Conservation (phyloP, 179 eudicot genomes). For the Drosera spatulata region DNA sequence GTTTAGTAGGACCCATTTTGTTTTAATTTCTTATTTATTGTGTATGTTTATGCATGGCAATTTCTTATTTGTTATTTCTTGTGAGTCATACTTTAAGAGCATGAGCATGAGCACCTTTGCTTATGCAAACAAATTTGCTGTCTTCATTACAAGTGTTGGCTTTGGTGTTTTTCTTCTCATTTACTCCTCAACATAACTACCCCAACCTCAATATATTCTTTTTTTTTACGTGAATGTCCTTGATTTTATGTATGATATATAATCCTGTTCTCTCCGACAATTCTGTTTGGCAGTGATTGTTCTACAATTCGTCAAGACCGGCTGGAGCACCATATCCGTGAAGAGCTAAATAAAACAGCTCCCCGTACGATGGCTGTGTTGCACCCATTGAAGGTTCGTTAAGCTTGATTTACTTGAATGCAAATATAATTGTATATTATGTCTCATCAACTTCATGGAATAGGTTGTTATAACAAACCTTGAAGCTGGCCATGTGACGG, state of each 20-base stretch:
- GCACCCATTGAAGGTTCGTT: slow-evolving; percentile 70
- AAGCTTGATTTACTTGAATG: slow-evolving; percentile 6
- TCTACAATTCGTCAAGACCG: slow-evolving; percentile 71
- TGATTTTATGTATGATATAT: neutral
- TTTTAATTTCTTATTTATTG: no score
- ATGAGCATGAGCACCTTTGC: no score
- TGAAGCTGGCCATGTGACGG: slow-evolving; percentile 51
- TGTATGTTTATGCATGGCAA: no score
- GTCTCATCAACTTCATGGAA: slow-evolving; percentile 7
- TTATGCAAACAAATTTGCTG: no score
- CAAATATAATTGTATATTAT: neutral
- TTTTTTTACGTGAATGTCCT: no score
- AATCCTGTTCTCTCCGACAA: neutral
- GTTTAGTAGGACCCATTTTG: no score
- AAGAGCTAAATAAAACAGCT: slow-evolving; percentile 79
- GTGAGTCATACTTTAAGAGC: no score
- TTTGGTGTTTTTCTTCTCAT: no score
- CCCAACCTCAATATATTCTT: no score
- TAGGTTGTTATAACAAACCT: slow-evolving; percentile 92
- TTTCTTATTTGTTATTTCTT: no score
- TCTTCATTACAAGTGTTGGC: no score
- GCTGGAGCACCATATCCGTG: slow-evolving; percentile 81
- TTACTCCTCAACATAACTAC: no score
- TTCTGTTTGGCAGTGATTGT: slow-evolving; percentile 49
- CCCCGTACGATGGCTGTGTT: slow-evolving; percentile 83